These are phyloP conservation scores for Pichia sp. DNA, from an alignment of 1,139 yeast genomes.

Conservation along the genomic window DNA sequence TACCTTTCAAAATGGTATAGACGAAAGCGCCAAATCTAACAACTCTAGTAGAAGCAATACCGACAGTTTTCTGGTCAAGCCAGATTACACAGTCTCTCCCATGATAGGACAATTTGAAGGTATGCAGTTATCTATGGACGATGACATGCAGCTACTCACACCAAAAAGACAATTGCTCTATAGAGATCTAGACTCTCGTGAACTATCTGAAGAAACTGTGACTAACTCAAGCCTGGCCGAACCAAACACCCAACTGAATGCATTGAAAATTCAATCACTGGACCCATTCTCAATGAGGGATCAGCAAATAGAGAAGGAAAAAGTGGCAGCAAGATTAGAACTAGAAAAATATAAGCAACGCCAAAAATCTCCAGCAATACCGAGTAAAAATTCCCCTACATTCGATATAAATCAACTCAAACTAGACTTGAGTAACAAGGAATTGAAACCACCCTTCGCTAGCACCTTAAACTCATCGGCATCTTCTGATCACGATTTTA, in stretches of 20 bases:
- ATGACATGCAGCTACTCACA: slow-evolving; percentile 11
- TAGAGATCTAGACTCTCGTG: slow-evolving; percentile 1
- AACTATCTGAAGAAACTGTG: too few relatives aligned
- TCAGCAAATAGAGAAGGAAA: too few relatives aligned
- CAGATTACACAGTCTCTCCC: slow-evolving; percentile 7
- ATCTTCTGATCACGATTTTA: slow-evolving; percentile 18
- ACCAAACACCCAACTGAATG: too few relatives aligned
- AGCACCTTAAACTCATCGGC: slow-evolving; percentile 1
- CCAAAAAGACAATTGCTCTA: slow-evolving; percentile 9
- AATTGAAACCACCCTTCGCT: slow-evolving; percentile 5
- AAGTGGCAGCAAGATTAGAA: background rate
- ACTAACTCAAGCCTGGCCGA: too few relatives aligned
- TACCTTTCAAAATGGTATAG: too few relatives aligned
- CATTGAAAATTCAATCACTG: background rate
- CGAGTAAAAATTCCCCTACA: too few relatives aligned
- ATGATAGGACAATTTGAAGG: slow-evolving; percentile 17
- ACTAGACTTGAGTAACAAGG: slow-evolving; percentile 1
- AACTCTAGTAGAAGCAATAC: too few relatives aligned
- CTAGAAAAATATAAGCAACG: too few relatives aligned
- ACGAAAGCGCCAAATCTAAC: too few relatives aligned
- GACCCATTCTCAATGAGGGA: too few relatives aligned
- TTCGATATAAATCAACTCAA: slow-evolving; percentile 6
- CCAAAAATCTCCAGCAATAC: too few relatives aligned
- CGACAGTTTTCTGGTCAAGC: too few relatives aligned
- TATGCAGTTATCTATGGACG: slow-evolving; percentile 6